phyloP scores from a whole-genome alignment of 2,329 filamentous ascomycete genomes.

The Rachicladosporium sp. region DNA sequence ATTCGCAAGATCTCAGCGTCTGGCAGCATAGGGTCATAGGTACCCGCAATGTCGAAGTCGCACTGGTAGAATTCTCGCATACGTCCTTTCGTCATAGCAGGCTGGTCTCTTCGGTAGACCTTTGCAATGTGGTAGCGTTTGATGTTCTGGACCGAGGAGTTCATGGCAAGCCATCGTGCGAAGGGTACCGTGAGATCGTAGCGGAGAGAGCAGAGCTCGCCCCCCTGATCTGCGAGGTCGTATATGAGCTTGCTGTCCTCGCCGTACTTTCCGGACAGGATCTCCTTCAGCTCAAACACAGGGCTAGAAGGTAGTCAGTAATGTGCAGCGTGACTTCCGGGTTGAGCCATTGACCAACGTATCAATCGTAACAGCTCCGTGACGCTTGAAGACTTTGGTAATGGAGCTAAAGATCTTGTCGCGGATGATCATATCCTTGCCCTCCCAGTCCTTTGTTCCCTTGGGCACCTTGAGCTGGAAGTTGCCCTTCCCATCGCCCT shows the following conservation, averaged over 20 bases:
- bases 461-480: constrained; percentile 77
- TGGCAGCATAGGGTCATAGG: constrained; percentile 80
- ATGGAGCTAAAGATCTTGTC: constrained; percentile 70
- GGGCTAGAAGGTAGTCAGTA: constrained; percentile 27
- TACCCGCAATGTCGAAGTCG: constrained; percentile 88
- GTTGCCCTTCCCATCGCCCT: constrained; percentile 23
- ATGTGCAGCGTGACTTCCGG: neutral
- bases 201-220: constrained; percentile 70
- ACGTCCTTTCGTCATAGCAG: constrained; percentile 77
- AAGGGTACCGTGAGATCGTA: constrained; percentile 87
- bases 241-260: constrained; percentile 90
- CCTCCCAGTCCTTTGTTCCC: constrained; percentile 79
- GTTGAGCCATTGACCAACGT: constrained; percentile 37
- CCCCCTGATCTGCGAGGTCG: constrained; percentile 76
- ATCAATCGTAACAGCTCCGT: constrained; percentile 68
- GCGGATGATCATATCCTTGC: constrained; percentile 65
- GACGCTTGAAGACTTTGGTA: constrained; percentile 68
- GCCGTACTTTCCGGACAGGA: constrained; percentile 79
- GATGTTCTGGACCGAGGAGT: constrained; percentile 66
- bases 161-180: constrained; percentile 88
- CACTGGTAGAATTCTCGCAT: constrained; percentile 97
- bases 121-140: constrained; percentile 95
- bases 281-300: constrained; percentile 78
- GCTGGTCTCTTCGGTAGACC: constrained; percentile 72
- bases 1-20: constrained; percentile 84